These are phyloP conservation scores for Suhomyces wounanorum DNA, from an alignment of 1,139 yeast genomes.

Conservation along the genomic window DNA sequence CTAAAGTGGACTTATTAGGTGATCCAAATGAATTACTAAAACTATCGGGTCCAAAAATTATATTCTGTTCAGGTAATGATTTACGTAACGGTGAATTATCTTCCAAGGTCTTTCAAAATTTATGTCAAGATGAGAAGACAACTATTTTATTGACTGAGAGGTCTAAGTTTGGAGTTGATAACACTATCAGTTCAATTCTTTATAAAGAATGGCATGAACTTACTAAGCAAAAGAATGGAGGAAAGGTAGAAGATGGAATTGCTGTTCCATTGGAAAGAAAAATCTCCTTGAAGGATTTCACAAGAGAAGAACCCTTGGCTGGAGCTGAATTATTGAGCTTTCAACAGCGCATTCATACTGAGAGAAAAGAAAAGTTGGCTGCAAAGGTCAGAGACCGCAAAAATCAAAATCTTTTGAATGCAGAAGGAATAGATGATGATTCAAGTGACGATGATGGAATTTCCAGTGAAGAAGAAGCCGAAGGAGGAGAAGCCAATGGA, in stretches of 20 bases:
- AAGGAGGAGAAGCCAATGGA: conserved; percentile 1
- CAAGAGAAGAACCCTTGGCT: conserved; percentile 50
- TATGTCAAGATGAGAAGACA: conserved; percentile 66
- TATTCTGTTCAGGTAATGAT: conserved; percentile 77
- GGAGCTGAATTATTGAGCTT: conserved; percentile 55
- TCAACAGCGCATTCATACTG: conserved; percentile 44
- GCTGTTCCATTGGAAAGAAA: conserved; percentile 55
- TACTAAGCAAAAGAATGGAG: conserved; percentile 38
- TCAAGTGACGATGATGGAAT: conserved; percentile 34
- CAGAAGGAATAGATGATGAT: conserved; percentile 39
- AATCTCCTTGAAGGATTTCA: conserved; percentile 33
- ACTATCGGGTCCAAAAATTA: conserved; percentile 73
- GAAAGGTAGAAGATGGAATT: conserved; percentile 54
- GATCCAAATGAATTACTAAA: conserved; percentile 59
- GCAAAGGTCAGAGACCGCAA: conserved; percentile 59
- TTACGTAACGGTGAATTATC: conserved; percentile 66
- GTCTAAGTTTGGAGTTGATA: conserved; percentile 31
- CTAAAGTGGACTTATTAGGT: conserved; percentile 57
- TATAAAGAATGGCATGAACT: conserved; percentile 59
- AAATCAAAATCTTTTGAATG: conserved; percentile 54
- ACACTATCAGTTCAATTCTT: conserved; percentile 38
- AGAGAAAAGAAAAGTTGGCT: conserved; percentile 47
- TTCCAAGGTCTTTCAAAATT: conserved; percentile 53
- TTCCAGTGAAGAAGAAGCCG: conserved; percentile 9
- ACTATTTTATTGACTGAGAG: conserved; percentile 77